phyloP scores from a whole-genome alignment of 148 eudicot species.

The Chenopodium quinoa region DNA sequence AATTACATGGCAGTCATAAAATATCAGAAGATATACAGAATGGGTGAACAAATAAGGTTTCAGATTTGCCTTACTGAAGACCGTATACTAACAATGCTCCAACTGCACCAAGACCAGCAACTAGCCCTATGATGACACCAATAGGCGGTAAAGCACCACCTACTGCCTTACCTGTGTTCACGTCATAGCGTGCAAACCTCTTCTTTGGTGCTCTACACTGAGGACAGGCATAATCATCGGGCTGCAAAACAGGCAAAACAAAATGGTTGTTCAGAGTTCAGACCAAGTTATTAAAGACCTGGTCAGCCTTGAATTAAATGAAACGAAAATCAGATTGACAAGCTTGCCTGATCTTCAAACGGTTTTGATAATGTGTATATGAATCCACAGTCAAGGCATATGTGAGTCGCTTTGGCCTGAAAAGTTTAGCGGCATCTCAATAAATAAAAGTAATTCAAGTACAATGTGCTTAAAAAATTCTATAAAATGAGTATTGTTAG shows the following conservation, averaged over 20 bases:
- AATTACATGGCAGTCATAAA: background rate
- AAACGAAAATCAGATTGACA: background rate
- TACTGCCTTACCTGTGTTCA: slow-evolving; percentile 74
- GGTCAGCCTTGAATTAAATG: too few species aligned
- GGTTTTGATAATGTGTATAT: slow-evolving; percentile 73
- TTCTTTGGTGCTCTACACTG: slow-evolving; percentile 96
- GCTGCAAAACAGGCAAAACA: slow-evolving; percentile 41
- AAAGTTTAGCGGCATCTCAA: slow-evolving; percentile 10
- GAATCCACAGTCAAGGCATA: slow-evolving; percentile 94
- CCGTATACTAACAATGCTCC: slow-evolving; percentile 90
- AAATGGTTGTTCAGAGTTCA: background rate
- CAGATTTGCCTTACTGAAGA: slow-evolving; percentile 54
- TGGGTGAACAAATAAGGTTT: background rate
- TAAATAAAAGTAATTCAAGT: background rate
- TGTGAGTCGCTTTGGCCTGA: slow-evolving; percentile 91
- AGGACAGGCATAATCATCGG: slow-evolving; percentile 79
- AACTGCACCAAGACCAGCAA: slow-evolving; percentile 76
- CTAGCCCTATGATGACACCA: slow-evolving; percentile 82
- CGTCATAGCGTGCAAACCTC: slow-evolving; percentile 87
- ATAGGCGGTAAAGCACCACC: slow-evolving; percentile 89
- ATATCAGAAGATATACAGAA: background rate
- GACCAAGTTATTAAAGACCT: background rate
- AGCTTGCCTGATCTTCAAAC: slow-evolving; percentile 86
- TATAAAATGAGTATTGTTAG: background rate
- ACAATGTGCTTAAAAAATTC: background rate